Percentiles rank a stretch among this genome's conserved stretches.
Evolutionary conservation across 208 protist genomes (phyloP).

Genomic region (Leishmania guyanensis): DNA sequence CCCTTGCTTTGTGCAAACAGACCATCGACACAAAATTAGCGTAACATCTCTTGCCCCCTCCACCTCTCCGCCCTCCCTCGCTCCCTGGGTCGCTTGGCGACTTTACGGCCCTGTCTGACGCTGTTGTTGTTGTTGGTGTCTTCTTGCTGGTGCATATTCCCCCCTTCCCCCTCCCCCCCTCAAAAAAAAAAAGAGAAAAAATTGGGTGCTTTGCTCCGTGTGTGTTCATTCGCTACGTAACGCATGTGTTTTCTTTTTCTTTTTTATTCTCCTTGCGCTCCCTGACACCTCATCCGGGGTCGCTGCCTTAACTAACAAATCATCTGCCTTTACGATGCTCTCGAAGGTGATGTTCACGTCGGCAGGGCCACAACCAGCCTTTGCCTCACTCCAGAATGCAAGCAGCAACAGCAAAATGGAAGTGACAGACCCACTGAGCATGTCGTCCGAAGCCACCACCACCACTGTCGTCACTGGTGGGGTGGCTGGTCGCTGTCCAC

Average conservation of each 20-base stretch:
- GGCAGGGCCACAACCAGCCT: not conserved
- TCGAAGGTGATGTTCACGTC: not conserved
- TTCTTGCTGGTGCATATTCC: not conserved
- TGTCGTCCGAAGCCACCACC: not conserved
- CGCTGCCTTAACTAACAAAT: not conserved
- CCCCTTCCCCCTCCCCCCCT: not conserved
- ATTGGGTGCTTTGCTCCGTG: not conserved
- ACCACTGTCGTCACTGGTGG: not conserved
- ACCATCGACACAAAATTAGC: not conserved
- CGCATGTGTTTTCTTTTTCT: not conserved
- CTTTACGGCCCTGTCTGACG: not conserved
- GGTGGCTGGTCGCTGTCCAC: not conserved
- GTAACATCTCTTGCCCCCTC: not conserved
- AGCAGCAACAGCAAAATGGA: not conserved
- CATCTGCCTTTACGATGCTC: not conserved
- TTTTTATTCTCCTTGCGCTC: not conserved
- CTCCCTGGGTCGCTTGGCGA: not conserved
- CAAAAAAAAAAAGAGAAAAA: not conserved
- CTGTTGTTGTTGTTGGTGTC: not conserved
- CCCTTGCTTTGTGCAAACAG: not conserved
- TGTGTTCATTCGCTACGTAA: not conserved
- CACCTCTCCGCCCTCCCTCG: not conserved
- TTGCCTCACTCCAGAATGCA: not conserved
- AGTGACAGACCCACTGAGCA: not conserved
- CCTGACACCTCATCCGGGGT: not conserved